Evolutionary conservation across 1,284 basidiomycete genomes (phyloP).

Genomic region (Rhizoctonia solani): DNA sequence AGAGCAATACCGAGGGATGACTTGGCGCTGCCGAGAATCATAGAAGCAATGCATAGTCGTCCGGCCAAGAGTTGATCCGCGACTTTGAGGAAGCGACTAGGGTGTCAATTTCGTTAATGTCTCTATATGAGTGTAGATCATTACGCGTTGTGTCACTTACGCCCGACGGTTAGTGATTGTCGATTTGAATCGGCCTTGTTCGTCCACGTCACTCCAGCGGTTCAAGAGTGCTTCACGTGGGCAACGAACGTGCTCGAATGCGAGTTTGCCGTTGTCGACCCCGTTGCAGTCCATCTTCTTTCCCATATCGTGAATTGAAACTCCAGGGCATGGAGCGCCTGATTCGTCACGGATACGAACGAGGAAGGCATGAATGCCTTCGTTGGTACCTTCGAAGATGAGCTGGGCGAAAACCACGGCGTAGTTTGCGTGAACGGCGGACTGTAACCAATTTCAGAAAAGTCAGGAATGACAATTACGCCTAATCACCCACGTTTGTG

Average conservation of each 20-base stretch:
- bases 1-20: slow-evolving; percentile 33
- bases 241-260: slow-evolving; percentile 33
- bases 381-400: slow-evolving; percentile 31
- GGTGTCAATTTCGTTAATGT: neutral
- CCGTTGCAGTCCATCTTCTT: slow-evolving; percentile 34
- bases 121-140: neutral
- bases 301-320: slow-evolving; percentile 35
- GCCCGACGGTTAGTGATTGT: slow-evolving; percentile 27
- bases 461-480: neutral
- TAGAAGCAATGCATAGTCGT: slow-evolving; percentile 34
- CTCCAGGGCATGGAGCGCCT: slow-evolving; percentile 29
- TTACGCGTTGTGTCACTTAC: slow-evolving; percentile 17
- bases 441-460: slow-evolving; percentile 15
- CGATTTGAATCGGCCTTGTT: slow-evolving; percentile 30
- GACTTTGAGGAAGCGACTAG: slow-evolving; percentile 35
- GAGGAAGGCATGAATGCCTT: slow-evolving; percentile 36
- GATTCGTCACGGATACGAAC: slow-evolving; percentile 34
- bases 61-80: slow-evolving; percentile 35
- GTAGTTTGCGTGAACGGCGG: slow-evolving; percentile 36
- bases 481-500: slow-evolving; percentile 17
- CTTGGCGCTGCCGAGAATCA: slow-evolving; percentile 36
- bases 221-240: slow-evolving; percentile 35
- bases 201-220: slow-evolving; percentile 32
- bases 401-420: slow-evolving; percentile 35
- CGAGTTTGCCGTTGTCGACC: slow-evolving; percentile 36